Conservation (phyloP, 2,329 filamentous ascomycete genomes). For the Apiospora pterosperma region DNA sequence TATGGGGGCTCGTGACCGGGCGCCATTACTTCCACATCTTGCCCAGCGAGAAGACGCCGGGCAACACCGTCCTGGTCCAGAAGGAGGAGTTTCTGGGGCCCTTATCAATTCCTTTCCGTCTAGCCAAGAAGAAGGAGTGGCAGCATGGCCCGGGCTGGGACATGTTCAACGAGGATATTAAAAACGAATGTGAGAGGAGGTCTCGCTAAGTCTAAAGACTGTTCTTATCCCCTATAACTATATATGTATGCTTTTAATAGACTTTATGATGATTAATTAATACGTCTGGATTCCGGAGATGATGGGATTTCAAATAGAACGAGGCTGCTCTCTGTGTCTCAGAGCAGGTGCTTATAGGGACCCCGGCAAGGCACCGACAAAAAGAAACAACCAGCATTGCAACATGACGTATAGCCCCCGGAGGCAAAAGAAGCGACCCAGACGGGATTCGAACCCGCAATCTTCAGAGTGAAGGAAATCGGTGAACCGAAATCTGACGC, state of each 20-base stretch:
- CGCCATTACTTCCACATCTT: not conserved
- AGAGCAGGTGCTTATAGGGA: too few species aligned
- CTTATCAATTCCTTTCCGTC: not conserved
- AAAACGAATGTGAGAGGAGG: not conserved
- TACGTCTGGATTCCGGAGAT: too few species aligned
- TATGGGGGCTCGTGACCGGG: not conserved
- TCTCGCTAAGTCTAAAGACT: not conserved
- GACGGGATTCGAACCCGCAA: slow-evolving; percentile 3
- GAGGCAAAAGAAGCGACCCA: not conserved
- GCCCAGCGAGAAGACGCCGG: not conserved
- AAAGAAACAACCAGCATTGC: not conserved
- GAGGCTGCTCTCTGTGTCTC: too few species aligned
- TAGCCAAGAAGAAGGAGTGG: not conserved
- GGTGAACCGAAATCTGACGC: not conserved
- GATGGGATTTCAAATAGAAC: too few species aligned
- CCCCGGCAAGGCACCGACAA: not conserved
- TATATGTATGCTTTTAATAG: too few species aligned
- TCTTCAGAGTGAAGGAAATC: not conserved
- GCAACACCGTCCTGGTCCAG: not conserved
- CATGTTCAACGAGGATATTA: slow-evolving; percentile 1
- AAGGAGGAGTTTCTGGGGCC: not conserved
- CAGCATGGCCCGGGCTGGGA: not conserved
- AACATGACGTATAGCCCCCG: not conserved
- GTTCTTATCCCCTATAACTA: too few species aligned
- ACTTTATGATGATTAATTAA: too few species aligned